Evolutionary conservation across 164 flowering plant species (phyloP).

Genomic region (Cinnamomum chago): DNA sequence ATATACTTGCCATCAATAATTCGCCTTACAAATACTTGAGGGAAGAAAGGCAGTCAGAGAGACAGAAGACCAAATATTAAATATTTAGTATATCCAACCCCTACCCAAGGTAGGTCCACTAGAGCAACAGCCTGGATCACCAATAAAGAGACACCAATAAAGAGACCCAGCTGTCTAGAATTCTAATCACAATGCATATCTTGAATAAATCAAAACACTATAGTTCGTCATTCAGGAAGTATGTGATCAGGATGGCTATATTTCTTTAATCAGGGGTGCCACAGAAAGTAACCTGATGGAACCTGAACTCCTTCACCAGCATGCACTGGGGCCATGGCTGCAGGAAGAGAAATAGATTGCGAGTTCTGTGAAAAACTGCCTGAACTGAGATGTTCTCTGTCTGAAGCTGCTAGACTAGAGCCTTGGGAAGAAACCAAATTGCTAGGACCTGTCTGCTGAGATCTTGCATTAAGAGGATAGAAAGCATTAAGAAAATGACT

Average conservation of each 20-base stretch:
- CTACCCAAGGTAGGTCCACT: no score
- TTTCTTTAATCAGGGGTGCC: background rate
- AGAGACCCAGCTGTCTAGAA: no score
- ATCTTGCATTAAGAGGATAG: conserved; percentile 21
- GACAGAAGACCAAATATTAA: no score
- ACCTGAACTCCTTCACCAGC: conserved; percentile 11
- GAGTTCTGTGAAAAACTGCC: conserved; percentile 33
- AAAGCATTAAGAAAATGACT: conserved; percentile 17
- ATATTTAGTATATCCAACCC: no score
- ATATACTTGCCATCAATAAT: no score
- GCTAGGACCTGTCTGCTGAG: conserved; percentile 14
- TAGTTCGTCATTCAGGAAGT: background rate
- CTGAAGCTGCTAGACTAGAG: conserved; percentile 24
- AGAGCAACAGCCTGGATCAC: no score
- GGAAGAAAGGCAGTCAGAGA: no score
- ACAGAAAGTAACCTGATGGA: conserved; percentile 35
- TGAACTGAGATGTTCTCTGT: conserved; percentile 23
- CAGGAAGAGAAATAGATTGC: conserved; percentile 27
- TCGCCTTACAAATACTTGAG: no score
- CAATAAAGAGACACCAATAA: no score
- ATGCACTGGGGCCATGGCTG: conserved; percentile 36
- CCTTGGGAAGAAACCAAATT: conserved; percentile 15
- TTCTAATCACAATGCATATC: no score
- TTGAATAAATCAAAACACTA: background rate
- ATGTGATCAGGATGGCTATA: background rate